Base-by-base conservation (phyloP, 2,329 filamentous ascomycete genomes). In the Ambrosiella cleistominuta region DNA sequence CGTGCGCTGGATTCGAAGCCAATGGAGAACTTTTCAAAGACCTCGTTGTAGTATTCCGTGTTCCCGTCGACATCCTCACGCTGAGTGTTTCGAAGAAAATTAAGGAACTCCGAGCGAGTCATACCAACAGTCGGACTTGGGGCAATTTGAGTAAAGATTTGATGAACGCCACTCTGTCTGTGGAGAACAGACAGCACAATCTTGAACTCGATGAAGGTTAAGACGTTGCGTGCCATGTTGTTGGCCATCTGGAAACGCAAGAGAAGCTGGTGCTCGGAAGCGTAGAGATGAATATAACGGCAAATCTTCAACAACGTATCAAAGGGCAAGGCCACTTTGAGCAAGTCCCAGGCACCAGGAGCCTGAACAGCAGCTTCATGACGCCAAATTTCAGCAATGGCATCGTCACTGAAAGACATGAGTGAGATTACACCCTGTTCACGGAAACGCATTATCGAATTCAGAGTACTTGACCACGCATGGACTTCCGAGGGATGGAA, bases 381-480 rank as follows among this genome's bases (percentile, higher is more conserved):
- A 62, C 83, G 80, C 93, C 93, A 98, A 69, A 94, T 90, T 52
- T 82, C 79, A 57, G 82, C 82, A 56, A 96, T 80, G 53, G 88
- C 88, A 63, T 84, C 84, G 66, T 95, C 83, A 63, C 86, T 83
- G 67, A 90, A 94, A 4, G 87, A 82, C 69, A 91, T 87, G 59
- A 98, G 72, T 5, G 88, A 93, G 11, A 87, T 83, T 85, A 97
- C 95, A 65, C 93, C 79, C 57, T 90, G 86, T 62, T 94, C 88
- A 57, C 93, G 82, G 66, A 95, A 87, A 64, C 85, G 85, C 45
- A 88, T 85, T 63, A 97, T 85, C 56, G 83, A 81, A 61, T 95
- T 85, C 12, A 98, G 77, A 1, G 89, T 91, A 13, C 80, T 80
- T 1, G 84, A 88, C 93, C 91, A 97, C 35, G 87, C 75, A 37